Base-by-base conservation (phyloP, 345 rosid genomes). In the Microthlaspi erraticum region DNA sequence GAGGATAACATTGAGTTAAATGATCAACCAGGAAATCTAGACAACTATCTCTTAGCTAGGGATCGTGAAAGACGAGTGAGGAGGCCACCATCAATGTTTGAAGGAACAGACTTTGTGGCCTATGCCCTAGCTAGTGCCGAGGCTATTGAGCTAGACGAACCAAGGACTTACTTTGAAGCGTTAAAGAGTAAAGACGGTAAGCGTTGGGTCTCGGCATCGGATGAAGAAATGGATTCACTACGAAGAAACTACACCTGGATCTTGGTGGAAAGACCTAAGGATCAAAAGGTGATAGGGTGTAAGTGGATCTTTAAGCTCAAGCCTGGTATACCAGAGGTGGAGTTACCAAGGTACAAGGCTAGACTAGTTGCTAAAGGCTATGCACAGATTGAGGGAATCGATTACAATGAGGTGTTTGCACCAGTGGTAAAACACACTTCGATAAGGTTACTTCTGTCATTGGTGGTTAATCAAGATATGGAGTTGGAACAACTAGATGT, bases 1-100 rank as follows among this genome's bases (percentile, higher is more conserved):
- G 26, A 23, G 0, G 26, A 23, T 2, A 3, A 1, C 0, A 1
- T 3, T 2, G 1, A 23, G 26, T 2, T 23, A 2, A 0, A 2
- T 2, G 26, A 23, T 2, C 26, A 23, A 1, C 26, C 26, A 23
- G 26, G 3, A 23, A 23, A 23, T 23, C 26, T 23, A 23, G 26
- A 23, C 3, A 23, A 23, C 26, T 23, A 23, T 1, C 26, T 23
- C 3, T 3, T 23, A 44, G 11, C 23, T 8, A 48, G 52, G 1
- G 6, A 8, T 4, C 4, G 52, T 4, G 3, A 2, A 2, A 18
- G 52, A 48, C 10, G 29, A 17, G 5, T 4, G 10, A 4, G 0
- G 9, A 8, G 2, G 13, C 29, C 29, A 1, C 29, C 52, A 1
- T 48, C 52, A 0, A 48, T 3, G 10, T 48, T 8, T 1, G 52